These are phyloP conservation scores for Akebia trifoliata DNA, from an alignment of 164 flowering plant genomes.

Conservation along the genomic window DNA sequence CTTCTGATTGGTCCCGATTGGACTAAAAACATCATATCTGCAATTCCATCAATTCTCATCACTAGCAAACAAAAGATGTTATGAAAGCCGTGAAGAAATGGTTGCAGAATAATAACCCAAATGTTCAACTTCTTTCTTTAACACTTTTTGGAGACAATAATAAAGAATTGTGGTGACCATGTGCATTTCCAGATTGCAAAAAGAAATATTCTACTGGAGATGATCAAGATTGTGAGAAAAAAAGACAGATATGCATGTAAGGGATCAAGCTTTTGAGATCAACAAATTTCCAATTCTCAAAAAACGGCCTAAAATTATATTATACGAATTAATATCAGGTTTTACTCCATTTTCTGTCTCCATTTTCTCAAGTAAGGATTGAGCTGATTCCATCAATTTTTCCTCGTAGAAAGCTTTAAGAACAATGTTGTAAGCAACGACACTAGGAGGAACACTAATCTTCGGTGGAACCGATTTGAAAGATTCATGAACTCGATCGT, in stretches of 20 bases:
- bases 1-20: conserved; percentile 89
- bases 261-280: too few species aligned
- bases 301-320: conserved; percentile 21
- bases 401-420: conserved; percentile 21
- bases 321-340: conserved; percentile 28
- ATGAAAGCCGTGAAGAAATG: conserved; percentile 77
- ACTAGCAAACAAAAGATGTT: conserved; percentile 80
- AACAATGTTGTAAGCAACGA: conserved; percentile 17
- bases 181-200: too few species aligned
- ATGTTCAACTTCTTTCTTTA: too few species aligned
- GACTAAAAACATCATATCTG: conserved; percentile 88
- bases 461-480: conserved; percentile 11
- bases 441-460: conserved; percentile 13
- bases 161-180: too few species aligned
- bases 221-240: conserved; percentile 69
- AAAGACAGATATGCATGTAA: too few species aligned
- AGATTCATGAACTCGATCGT: conserved; percentile 15
- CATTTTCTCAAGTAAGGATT: conserved; percentile 21
- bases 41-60: conserved; percentile 66
- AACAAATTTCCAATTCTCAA: conserved; percentile 15
- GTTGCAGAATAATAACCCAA: conserved; percentile 71
- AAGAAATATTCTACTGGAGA: conserved; percentile 48
- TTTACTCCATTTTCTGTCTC: conserved; percentile 16
- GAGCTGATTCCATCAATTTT: conserved; percentile 16
- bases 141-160: too few species aligned